Base-by-base conservation (phyloP, 164 flowering plant genomes). In the Saururus chinensis region DNA sequence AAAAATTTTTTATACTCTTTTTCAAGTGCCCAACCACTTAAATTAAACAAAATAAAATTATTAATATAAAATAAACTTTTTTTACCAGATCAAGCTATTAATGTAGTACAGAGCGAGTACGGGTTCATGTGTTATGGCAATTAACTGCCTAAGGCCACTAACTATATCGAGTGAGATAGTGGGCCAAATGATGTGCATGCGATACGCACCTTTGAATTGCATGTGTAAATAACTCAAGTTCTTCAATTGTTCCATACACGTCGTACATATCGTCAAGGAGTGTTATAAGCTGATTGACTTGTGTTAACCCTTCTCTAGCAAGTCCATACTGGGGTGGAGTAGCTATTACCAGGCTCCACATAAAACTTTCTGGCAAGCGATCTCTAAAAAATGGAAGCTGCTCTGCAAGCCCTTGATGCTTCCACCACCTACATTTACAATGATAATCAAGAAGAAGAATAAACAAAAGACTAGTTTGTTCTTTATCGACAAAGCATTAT, bases 361-460 rank as follows among this genome's bases (percentile, higher is more conserved):
- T 14, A 30, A 51, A 51, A 49, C 64, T 48, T 49, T 61, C 64
- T 7, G 16, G 14, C 21, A 61, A 25, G 4, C 62, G 62, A 22
- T 59, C 62, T 21, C 62, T 59, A 9, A 23, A 20, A 53, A 81
- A 81, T 58, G 52, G 54, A 62, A 81, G 40, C n/a, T 64, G 61
- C 14, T 58, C 35, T 12, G 67, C 64, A 1, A 68, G 56, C 12
- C 74, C 76, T 48, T 71, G 61, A 60, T 66, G 59, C 22, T 48
- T 73, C 84, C 84, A 81, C 84, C 84, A 79, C 72, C 84, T 80
- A 60, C 2, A 20, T 9, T 19, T 22, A 20, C 9, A 20, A 19
- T 53, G 16, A 6, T 1, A 7, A 7, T 19, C 1, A 19, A 19
- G 23, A 14, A 16, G 42, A 40, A 40, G 41, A 57, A 20, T 4